phyloP scores from a whole-genome alignment of 139 green algal species.

The Deuterostichococcus epilithicus region DNA sequence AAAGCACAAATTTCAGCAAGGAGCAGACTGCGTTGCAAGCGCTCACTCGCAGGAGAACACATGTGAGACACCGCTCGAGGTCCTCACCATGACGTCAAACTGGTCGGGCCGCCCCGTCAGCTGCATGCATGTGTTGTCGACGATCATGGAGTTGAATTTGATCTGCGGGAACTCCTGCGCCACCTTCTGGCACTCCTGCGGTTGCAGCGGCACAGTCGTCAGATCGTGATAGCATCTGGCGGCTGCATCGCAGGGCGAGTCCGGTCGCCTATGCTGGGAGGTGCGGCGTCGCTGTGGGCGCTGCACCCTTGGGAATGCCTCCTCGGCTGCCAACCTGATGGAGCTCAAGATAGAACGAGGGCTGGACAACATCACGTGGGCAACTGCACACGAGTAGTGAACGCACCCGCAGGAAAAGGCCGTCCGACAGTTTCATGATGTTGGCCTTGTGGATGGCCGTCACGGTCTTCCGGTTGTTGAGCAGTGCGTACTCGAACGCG shows the following conservation, averaged over 20 bases:
- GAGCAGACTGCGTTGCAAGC: too few relatives aligned
- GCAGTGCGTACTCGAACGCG: constrained; percentile 85
- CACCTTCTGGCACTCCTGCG: constrained; percentile 36
- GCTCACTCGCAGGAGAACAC: too few relatives aligned
- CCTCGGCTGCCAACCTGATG: not conserved
- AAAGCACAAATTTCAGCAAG: constrained; percentile 2
- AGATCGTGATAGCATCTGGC: not conserved
- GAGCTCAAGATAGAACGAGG: not conserved
- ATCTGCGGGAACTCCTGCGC: constrained; percentile 81
- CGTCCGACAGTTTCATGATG: constrained; percentile 98
- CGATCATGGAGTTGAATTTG: constrained; percentile 92
- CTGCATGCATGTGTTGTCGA: constrained; percentile 97
- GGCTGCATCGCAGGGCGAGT: too few relatives aligned
- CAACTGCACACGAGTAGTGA: not conserved
- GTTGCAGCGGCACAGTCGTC: not conserved
- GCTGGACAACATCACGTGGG: constrained; percentile 65
- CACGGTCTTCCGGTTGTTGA: constrained; percentile 77
- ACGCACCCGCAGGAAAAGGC: constrained; percentile 66
- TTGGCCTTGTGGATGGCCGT: constrained; percentile 83
- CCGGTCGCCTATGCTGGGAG: too few relatives aligned
- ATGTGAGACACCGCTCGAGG: too few relatives aligned
- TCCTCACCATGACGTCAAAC: constrained; percentile 78
- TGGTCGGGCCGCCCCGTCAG: constrained; percentile 65
- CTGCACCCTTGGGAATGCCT: not conserved
- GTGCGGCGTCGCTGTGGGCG: too few relatives aligned